phyloP scores from a whole-genome alignment of 805 yeast genomes.

The Candida parachauliodes region DNA sequence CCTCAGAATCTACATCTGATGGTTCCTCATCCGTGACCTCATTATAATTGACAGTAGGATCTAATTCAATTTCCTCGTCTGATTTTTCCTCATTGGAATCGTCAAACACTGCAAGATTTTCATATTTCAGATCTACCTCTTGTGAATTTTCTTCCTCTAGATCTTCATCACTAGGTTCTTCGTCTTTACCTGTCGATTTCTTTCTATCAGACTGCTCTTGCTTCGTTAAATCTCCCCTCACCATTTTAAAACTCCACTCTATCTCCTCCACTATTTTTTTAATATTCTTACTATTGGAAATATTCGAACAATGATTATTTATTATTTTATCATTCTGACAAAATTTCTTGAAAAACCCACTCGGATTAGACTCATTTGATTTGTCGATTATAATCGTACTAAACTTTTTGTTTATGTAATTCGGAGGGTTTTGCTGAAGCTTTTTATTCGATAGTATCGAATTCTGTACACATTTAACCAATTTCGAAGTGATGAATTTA shows the following conservation, averaged over 20 bases:
- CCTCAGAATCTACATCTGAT: constrained; percentile 25
- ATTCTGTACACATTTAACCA: constrained; percentile 24
- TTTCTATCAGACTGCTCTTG: constrained; percentile 31
- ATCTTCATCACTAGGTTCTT: constrained; percentile 13
- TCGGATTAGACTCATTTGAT: constrained; percentile 38
- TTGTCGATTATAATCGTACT: constrained; percentile 24
- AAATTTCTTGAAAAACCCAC: constrained; percentile 40
- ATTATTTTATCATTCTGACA: constrained; percentile 36
- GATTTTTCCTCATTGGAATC: constrained; percentile 29
- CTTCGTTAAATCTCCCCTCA: constrained; percentile 43
- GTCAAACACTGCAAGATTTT: constrained; percentile 35
- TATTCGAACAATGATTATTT: constrained; percentile 45
- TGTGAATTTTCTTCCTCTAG: constrained; percentile 21
- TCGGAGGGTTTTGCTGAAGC: constrained; percentile 30
- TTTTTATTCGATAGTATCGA: constrained; percentile 28
- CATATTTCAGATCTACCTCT: constrained; percentile 22
- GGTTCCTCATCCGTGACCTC: constrained; percentile 67
- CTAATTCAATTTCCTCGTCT: constrained; percentile 26
- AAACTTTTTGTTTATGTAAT: constrained; percentile 28
- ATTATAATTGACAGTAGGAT: constrained; percentile 46
- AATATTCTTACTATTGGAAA: constrained; percentile 44
- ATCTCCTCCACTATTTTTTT: constrained; percentile 32
- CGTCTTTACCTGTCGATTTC: constrained; percentile 17
- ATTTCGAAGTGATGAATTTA: constrained; percentile 27
- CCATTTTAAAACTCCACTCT: constrained; percentile 44